Base-by-base conservation (phyloP, 2,329 filamentous ascomycete species). In the Diplodia sapinea region DNA sequence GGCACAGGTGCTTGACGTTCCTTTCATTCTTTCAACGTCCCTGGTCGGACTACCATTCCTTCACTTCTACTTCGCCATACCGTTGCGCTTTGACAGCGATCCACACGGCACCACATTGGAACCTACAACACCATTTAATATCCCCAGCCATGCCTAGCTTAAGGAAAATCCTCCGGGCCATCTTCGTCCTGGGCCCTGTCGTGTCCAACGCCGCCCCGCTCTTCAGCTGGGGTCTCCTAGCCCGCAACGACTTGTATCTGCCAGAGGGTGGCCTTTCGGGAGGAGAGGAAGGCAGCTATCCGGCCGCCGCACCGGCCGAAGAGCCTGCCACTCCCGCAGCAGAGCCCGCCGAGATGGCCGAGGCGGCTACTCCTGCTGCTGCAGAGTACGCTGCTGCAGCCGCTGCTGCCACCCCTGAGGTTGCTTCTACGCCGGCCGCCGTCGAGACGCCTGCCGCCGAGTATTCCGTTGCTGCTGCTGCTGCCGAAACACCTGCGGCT, bases 71-170 rank as follows among this genome's bases (percentile, higher is more conserved):
- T 55, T 13, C 20, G 40, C 51, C 4, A 50, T 40, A 12, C 36
- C 36, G 9, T 26, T 38, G 59, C 59, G 59, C 59, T 63, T 63
- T 63, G 59, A 63, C 29, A 63, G 59, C 59, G n/a, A 38, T 26
- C 5, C 59, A 17, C n/a, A 7, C 8, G 57, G 43, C 43, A 62
- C 47, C n/a, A 63, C n/a, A 5, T 11, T 33, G 13, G 5, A n/a
- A 52, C 31, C 11, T 38, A 9, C 15, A 12, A n/a, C 9, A 17
- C 8, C 36, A 38, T 12, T 4, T 51, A 70, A 70, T 69, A 69
- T 71, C 65, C 9, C 65, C 75, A 20, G 70, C 71, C 49, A 80
- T 80, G 78, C 77, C 76, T 70, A 76, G 74, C 74, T 67, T 79
- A 73, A 73, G 73, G 69, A 73, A 75, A 66, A 71, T 77, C 70